Evolutionary conservation across 2,329 filamentous ascomycete genomes (phyloP).

Genomic region (Nigrospora osmanthi): DNA sequence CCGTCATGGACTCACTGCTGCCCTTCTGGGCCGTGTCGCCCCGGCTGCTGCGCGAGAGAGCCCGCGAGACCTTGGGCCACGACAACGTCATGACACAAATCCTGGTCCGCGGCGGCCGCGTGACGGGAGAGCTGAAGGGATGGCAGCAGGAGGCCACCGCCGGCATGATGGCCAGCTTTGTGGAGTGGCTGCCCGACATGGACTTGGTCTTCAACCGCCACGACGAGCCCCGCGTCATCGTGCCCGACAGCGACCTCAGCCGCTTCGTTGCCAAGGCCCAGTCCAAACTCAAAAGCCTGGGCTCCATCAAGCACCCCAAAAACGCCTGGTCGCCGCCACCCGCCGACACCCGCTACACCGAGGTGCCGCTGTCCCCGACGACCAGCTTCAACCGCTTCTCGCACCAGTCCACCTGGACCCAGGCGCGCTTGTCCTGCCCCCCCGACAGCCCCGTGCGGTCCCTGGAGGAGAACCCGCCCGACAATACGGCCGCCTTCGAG

Average conservation of each 20-base stretch:
- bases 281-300: constrained; percentile 60
- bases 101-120: constrained; percentile 66
- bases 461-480: constrained; percentile 52
- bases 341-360: too few species aligned
- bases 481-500: constrained; percentile 63
- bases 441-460: constrained; percentile 69
- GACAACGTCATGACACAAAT: constrained; percentile 75
- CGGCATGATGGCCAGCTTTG: constrained; percentile 76
- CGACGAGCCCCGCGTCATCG: constrained; percentile 84
- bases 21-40: constrained; percentile 91
- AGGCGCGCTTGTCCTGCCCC: constrained; percentile 79
- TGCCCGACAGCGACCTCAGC: constrained; percentile 74
- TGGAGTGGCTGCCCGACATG: constrained; percentile 84
- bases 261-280: constrained; percentile 64
- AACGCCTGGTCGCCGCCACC: constrained; percentile 52
- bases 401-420: constrained; percentile 92
- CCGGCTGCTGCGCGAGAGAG: constrained; percentile 67
- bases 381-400: constrained; percentile 86
- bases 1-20: constrained; percentile 69
- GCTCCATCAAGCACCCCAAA: constrained; percentile 63
- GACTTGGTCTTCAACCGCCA: constrained; percentile 93
- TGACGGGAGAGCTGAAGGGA: constrained; percentile 64
- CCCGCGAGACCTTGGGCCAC: constrained; percentile 77
- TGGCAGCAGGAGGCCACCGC: constrained; percentile 80
- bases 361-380: too few species aligned